These are phyloP conservation scores for Hypoxylon sp. DNA, from an alignment of 2,329 filamentous ascomycete species.

Conservation along the genomic window DNA sequence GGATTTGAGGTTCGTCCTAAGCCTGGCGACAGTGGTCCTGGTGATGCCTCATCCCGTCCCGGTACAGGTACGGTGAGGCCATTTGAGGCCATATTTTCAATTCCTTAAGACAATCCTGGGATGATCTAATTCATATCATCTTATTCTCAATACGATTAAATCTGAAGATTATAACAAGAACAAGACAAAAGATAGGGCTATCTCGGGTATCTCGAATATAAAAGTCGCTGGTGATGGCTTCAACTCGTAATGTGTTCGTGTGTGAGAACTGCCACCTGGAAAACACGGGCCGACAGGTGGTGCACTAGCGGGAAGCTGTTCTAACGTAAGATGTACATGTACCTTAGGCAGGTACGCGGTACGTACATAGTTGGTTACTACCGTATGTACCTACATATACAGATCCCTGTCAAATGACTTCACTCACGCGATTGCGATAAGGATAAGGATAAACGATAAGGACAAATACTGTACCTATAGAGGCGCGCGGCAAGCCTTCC, in stretches of 20 bases:
- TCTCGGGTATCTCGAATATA: not conserved
- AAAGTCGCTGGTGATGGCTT: not conserved
- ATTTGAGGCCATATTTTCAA: conserved; percentile 52
- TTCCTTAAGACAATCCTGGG: conserved; percentile 12
- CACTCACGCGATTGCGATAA: conserved; percentile 41
- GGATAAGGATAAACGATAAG: conserved; percentile 44
- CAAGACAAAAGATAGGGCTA: not conserved
- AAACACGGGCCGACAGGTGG: conserved; percentile 30
- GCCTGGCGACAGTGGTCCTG: conserved; percentile 53
- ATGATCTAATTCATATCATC: conserved; percentile 20
- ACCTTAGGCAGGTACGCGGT: conserved; percentile 4
- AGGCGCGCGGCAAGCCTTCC: conserved; percentile 27
- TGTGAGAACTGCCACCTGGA: conserved; percentile 28
- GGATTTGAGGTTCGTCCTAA: conserved; percentile 69
- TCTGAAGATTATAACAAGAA: not conserved
- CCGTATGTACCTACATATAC: not conserved
- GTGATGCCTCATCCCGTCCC: conserved; percentile 47
- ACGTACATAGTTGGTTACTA: not conserved
- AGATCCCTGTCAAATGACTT: conserved; percentile 45
- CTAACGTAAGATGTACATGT: no score
- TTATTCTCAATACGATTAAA: conserved; percentile 7
- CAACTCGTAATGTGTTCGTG: not conserved
- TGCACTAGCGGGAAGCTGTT: not conserved
- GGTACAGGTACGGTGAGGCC: conserved; percentile 50
- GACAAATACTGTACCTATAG: conserved; percentile 18